Percentiles rank a stretch among this genome's conserved stretches.
Evolutionary conservation across 2,329 filamentous ascomycete genomes (phyloP).

Genomic region (Penicillium sp.): DNA sequence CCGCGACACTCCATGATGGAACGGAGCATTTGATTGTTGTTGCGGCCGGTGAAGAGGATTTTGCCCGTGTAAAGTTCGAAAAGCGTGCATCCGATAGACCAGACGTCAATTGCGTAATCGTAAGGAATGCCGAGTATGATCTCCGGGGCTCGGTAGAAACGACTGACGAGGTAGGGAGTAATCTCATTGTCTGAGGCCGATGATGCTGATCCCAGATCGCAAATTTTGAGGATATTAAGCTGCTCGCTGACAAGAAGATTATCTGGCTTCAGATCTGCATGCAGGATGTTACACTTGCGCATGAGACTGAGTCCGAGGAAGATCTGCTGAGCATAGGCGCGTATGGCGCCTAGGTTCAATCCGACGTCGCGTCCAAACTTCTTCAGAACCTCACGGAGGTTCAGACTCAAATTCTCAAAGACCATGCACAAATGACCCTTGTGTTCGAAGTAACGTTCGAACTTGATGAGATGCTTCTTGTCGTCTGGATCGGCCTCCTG

Average conservation of each 20-base stretch:
- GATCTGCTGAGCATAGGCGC: slow-evolving; percentile 90
- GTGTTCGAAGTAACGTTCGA: slow-evolving; percentile 88
- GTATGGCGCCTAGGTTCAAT: slow-evolving; percentile 84
- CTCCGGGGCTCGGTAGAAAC: slow-evolving; percentile 96
- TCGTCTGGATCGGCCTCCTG: slow-evolving; percentile 84
- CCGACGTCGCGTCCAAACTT: slow-evolving; percentile 95
- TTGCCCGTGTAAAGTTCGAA: slow-evolving; percentile 98
- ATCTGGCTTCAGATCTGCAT: slow-evolving; percentile 96
- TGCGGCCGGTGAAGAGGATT: slow-evolving; percentile 91
- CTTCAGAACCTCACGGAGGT: slow-evolving; percentile 89
- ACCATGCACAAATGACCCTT: slow-evolving; percentile 95
- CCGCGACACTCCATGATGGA: slow-evolving; percentile 96
- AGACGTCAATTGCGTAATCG: slow-evolving; percentile 93
- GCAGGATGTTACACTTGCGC: slow-evolving; percentile 89
- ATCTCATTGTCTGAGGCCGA: slow-evolving; percentile 89
- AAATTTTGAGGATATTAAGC: slow-evolving; percentile 86
- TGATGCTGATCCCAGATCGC: slow-evolving; percentile 94
- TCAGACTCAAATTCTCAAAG: slow-evolving; percentile 92
- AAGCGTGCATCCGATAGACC: slow-evolving; percentile 95
- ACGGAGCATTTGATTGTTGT: slow-evolving; percentile 98
- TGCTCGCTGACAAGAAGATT: slow-evolving; percentile 91
- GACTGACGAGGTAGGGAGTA: slow-evolving; percentile 92
- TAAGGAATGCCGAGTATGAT: slow-evolving; percentile 97
- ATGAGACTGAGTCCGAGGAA: slow-evolving; percentile 87
- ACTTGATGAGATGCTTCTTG: slow-evolving; percentile 87